Conservation (phyloP, 2,329 filamentous ascomycete species). For the Shiraia sp. region DNA sequence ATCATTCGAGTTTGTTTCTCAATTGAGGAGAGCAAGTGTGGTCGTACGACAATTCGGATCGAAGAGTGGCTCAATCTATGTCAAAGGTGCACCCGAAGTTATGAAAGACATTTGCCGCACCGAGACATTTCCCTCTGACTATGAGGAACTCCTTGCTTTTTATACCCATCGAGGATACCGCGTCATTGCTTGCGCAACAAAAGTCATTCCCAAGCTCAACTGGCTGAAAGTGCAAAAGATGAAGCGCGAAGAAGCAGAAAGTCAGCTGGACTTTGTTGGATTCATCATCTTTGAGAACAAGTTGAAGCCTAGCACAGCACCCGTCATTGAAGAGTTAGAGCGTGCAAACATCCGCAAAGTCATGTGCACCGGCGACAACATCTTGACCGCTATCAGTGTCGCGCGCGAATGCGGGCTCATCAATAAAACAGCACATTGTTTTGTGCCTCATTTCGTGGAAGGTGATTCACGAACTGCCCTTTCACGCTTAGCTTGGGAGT, state of each 20-base stretch:
- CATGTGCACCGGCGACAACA: slow-evolving; percentile 99
- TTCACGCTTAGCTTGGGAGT: slow-evolving; percentile 83
- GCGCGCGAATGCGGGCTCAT: slow-evolving; percentile 87
- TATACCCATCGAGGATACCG: slow-evolving; percentile 97
- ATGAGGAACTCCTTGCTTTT: slow-evolving; percentile 82
- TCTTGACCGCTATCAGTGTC: slow-evolving; percentile 93
- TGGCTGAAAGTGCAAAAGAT: slow-evolving; percentile 97
- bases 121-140: slow-evolving; percentile 84
- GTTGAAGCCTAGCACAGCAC: slow-evolving; percentile 82
- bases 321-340: slow-evolving; percentile 79
- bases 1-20: slow-evolving; percentile 92
- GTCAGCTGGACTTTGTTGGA: slow-evolving; percentile 81
- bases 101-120: slow-evolving; percentile 91
- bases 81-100: slow-evolving; percentile 95
- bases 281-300: slow-evolving; percentile 99
- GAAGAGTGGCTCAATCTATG: slow-evolving; percentile 82
- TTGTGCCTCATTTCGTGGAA: slow-evolving; percentile 84
- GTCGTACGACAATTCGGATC: slow-evolving; percentile 87
- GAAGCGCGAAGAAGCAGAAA: slow-evolving; percentile 83
- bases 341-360: slow-evolving; percentile 83
- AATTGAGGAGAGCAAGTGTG: slow-evolving; percentile 88
- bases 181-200: slow-evolving; percentile 93
- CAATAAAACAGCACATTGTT: slow-evolving; percentile 81
- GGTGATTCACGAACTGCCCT: slow-evolving; percentile 75
- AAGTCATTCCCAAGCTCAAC: slow-evolving; percentile 82